These are phyloP conservation scores for Phaeoacremonium minimum DNA, from an alignment of 2,329 filamentous ascomycete genomes.

Conservation along the genomic window DNA sequence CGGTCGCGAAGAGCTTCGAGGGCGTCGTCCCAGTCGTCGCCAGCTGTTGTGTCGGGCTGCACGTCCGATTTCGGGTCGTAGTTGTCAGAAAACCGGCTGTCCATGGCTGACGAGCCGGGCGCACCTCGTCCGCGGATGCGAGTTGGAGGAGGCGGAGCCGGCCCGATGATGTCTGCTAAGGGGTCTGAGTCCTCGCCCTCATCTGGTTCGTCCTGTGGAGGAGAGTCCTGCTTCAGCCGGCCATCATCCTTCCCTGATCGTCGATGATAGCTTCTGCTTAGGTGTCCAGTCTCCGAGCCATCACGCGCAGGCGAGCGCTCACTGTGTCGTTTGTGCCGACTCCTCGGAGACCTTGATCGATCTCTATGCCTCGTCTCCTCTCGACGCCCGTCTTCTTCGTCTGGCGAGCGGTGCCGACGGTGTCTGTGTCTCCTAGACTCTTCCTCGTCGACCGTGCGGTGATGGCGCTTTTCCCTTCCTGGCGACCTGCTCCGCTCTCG, in stretches of 20 bases:
- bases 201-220: slow-evolving; percentile 12
- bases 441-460: slow-evolving; percentile 14
- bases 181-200: slow-evolving; percentile 60
- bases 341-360: slow-evolving; percentile 8
- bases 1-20: slow-evolving; percentile 75
- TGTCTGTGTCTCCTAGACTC: slow-evolving; percentile 23
- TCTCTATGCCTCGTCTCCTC: slow-evolving; percentile 5
- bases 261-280: too few species aligned
- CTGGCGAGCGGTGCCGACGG: slow-evolving; percentile 15
- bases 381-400: slow-evolving; percentile 7
- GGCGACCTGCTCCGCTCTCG: slow-evolving; percentile 6
- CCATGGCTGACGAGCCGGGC: slow-evolving; percentile 62
- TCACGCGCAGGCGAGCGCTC: slow-evolving; percentile 6
- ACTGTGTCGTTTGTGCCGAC: slow-evolving; percentile 7
- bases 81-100: slow-evolving; percentile 69
- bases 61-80: slow-evolving; percentile 58
- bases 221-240: too few species aligned
- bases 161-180: slow-evolving; percentile 72
- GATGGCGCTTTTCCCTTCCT: slow-evolving; percentile 5
- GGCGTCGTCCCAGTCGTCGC: slow-evolving; percentile 74
- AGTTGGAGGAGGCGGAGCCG: slow-evolving; percentile 52
- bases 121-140: slow-evolving; percentile 68
- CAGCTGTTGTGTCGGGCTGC: slow-evolving; percentile 41
- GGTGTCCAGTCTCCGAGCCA: neutral
- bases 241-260: too few species aligned